A percentile compares a stretch with the other conserved stretches of the same genome.
These are phyloP conservation scores for Picea engelmannii DNA, from an alignment of 83 land plant genomes.

Conservation along the genomic window DNA sequence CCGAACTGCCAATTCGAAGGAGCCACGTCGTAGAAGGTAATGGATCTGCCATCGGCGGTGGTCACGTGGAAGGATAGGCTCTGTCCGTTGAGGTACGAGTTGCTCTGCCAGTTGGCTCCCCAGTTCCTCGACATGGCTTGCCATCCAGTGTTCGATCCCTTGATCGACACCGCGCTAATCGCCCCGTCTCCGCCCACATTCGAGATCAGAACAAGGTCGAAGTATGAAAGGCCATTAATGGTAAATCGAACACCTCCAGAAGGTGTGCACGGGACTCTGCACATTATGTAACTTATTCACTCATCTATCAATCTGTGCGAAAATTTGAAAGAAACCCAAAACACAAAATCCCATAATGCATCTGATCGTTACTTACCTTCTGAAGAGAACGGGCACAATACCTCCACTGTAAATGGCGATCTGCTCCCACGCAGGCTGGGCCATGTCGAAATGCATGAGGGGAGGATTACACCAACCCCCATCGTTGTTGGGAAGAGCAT, in stretches of 20 bases:
- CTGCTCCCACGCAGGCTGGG: slow-evolving; percentile 24
- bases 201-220: slow-evolving; percentile 50
- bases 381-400: slow-evolving; percentile 24
- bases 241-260: slow-evolving; percentile 57
- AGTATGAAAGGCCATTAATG: slow-evolving; percentile 37
- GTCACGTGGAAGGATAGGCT: slow-evolving; percentile 48
- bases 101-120: slow-evolving; percentile 66
- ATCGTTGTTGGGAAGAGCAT: not conserved
- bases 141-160: slow-evolving; percentile 44
- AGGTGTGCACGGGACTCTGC: slow-evolving; percentile 38
- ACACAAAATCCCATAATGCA: not conserved
- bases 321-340: not conserved
- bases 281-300: not conserved
- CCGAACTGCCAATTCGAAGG: slow-evolving; percentile 41
- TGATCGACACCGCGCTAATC: slow-evolving; percentile 33
- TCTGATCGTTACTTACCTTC: slow-evolving; percentile 4
- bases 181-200: slow-evolving; percentile 50
- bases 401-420: slow-evolving; percentile 22
- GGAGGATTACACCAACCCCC: slow-evolving; percentile 6
- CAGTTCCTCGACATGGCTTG: slow-evolving; percentile 54
- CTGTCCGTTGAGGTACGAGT: slow-evolving; percentile 42
- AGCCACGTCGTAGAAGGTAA: slow-evolving; percentile 25
- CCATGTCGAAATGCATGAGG: slow-evolving; percentile 22
- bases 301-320: not conserved
- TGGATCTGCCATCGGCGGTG: slow-evolving; percentile 39